Evolutionary conservation across 306 rosid species (phyloP).

Genomic region (Cucurbita pepo): DNA sequence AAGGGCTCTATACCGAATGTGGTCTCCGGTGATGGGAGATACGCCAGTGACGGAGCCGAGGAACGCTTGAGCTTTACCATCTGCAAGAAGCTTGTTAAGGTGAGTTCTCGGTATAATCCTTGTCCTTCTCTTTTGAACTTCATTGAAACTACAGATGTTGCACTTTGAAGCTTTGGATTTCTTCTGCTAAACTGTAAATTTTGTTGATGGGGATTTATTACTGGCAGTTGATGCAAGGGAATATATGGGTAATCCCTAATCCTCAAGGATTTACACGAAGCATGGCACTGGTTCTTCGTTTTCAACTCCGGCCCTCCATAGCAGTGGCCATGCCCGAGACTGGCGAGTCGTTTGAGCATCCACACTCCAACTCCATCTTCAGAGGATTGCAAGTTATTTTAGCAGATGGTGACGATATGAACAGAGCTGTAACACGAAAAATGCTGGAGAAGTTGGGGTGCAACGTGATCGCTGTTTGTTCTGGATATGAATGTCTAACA

Average conservation of each 20-base stretch:
- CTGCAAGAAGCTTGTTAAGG: conserved; percentile 92
- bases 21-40: conserved; percentile 30
- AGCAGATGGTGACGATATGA: conserved; percentile 75
- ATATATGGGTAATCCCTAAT: conserved; percentile 59
- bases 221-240: conserved; percentile 79
- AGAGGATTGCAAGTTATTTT: conserved; percentile 60
- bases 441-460: conserved; percentile 91
- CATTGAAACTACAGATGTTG: neutral
- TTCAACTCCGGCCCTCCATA: conserved; percentile 62
- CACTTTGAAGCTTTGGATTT: neutral
- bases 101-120: conserved; percentile 15
- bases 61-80: conserved; percentile 77
- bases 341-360: conserved; percentile 52
- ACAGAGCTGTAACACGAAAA: conserved; percentile 72
- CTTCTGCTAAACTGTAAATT: neutral
- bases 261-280: conserved; percentile 67
- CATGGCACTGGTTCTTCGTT: conserved; percentile 79
- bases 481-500: conserved; percentile 82
- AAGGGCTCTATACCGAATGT: conserved; percentile 32
- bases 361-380: conserved; percentile 52
- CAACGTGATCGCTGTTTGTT: conserved; percentile 50
- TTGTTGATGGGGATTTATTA: too few species aligned
- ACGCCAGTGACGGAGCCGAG: conserved; percentile 46
- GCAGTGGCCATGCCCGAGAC: conserved; percentile 66
- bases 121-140: neutral